Evolutionary conservation across 2,329 filamentous ascomycete genomes (phyloP), one percentile per base, ranked within the genome.

Genomic region (Talaromyces sp.): DNA sequence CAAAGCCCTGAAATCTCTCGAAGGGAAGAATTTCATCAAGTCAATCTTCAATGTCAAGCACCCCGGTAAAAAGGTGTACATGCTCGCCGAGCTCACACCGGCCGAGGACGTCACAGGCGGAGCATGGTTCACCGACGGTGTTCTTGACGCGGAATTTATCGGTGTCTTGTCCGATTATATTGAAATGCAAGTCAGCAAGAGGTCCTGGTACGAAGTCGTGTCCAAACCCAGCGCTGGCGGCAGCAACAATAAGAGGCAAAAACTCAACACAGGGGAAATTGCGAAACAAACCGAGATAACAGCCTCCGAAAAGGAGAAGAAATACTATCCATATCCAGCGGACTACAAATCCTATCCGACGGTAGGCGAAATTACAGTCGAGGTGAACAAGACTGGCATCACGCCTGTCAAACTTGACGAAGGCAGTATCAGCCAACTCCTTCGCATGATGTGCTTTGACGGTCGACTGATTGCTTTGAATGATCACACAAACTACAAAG

Each of bases 1-100:
- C 71, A 90, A 90, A 72, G 89, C 89, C 33, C 84, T 98, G 70
- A 97, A 96, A 81, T 87, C 89, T 68, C 87, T 99, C 67, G 91
- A 96, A 77, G 81, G 84, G 45, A 93, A 92, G 75, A 87, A 88
- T 41, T 88, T 96, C 75, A 93, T 99, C 77, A 90, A 91, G 73
- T 88, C 89, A 65, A 93, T 98, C 80, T 95, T 94, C 80, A 95
- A 90, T 77, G 93, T 96, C 78, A 93, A 96, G 80, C 89, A 91
- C 74, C 92, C 92, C 33, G 91, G 89, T 70, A 90, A 95, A 75
- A 97, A 96, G 80, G 97, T 96, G 86, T 99, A 95, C 83, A 96
- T 99, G 85, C 89, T 97, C 73, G 87, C 89, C 62, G 89, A 89
- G 68, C 86, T 99, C 67, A 87, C 88, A 11, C 94, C 95, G 0